Percentiles rank a stretch among this genome's conserved stretches.
phyloP scores from a whole-genome alignment of 805 yeast genomes.

The Aciculoconidium aculeatum region DNA sequence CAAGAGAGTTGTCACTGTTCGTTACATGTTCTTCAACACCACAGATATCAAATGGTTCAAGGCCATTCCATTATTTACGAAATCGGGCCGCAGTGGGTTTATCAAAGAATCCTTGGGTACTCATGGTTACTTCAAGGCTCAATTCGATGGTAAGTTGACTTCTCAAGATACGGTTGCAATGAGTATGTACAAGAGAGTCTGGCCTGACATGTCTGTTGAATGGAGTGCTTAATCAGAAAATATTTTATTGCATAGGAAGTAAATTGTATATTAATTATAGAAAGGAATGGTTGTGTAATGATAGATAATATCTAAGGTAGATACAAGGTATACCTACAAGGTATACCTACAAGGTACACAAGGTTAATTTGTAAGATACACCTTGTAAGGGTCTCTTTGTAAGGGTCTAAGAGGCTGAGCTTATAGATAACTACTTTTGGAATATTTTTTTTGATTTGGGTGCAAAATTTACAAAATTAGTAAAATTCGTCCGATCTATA shows the following conservation, averaged over 20 bases:
- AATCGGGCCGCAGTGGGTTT: slow-evolving; percentile 88
- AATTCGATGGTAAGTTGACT: slow-evolving; percentile 82
- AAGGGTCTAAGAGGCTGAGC: too few species aligned
- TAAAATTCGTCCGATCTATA: too few species aligned
- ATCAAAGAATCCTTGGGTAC: slow-evolving; percentile 96
- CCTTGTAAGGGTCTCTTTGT: too few species aligned
- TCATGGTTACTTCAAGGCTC: slow-evolving; percentile 96
- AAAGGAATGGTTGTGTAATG: too few species aligned
- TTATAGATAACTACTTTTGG: too few species aligned
- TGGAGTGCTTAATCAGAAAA: slow-evolving; percentile 21
- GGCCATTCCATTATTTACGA: slow-evolving; percentile 88
- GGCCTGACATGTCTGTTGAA: slow-evolving; percentile 59
- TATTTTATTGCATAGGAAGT: slow-evolving; percentile 3
- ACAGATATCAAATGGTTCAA: slow-evolving; percentile 87
- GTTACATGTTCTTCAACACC: slow-evolving; percentile 94
- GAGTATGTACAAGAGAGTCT: slow-evolving; percentile 88
- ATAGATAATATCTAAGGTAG: too few species aligned
- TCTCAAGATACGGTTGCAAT: slow-evolving; percentile 92
- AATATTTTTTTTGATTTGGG: too few species aligned
- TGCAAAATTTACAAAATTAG: too few species aligned
- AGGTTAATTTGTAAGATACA: too few species aligned
- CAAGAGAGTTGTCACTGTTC: slow-evolving; percentile 81
- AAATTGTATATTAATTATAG: slow-evolving; percentile 6
- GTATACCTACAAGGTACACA: too few species aligned
- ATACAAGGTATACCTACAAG: too few species aligned